Evolutionary conservation across 345 rosid genomes (phyloP).

Genomic region (Brassica nigra): DNA sequence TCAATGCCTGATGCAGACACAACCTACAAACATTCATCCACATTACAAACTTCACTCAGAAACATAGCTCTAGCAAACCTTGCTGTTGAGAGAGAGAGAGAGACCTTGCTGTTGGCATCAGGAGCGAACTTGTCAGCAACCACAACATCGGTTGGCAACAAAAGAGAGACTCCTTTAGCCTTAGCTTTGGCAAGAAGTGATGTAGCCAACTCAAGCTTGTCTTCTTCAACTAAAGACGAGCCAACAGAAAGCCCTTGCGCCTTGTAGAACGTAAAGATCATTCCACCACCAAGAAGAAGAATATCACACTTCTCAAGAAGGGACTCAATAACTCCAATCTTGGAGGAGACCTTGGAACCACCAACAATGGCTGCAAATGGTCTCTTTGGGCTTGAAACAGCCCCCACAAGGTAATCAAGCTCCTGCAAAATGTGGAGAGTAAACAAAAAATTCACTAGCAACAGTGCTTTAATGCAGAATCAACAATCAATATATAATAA

Average conservation of each 20-base stretch:
- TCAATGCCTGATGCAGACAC: conserved; percentile 78
- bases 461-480: neutral
- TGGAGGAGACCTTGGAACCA: neutral
- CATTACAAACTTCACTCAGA: neutral
- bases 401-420: conserved; percentile 41
- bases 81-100: conserved; percentile 38
- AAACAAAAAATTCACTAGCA: conserved; percentile 7
- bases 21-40: conserved; percentile 43
- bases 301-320: conserved; percentile 1
- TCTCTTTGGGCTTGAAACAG: neutral
- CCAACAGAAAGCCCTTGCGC: neutral
- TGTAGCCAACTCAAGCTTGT: neutral
- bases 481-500: conserved; percentile 13
- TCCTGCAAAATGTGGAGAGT: conserved; percentile 47
- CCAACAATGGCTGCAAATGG: neutral
- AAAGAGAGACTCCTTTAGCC: neutral
- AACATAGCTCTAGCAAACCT: conserved; percentile 8
- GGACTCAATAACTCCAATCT: neutral
- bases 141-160: neutral
- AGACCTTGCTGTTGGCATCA: neutral
- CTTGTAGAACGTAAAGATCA: neutral
- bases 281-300: neutral
- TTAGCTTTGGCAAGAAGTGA: neutral
- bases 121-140: neutral
- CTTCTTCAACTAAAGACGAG: neutral